These are phyloP conservation scores for Talinum fruticosum DNA, from an alignment of 148 eudicot species.

Conservation along the genomic window DNA sequence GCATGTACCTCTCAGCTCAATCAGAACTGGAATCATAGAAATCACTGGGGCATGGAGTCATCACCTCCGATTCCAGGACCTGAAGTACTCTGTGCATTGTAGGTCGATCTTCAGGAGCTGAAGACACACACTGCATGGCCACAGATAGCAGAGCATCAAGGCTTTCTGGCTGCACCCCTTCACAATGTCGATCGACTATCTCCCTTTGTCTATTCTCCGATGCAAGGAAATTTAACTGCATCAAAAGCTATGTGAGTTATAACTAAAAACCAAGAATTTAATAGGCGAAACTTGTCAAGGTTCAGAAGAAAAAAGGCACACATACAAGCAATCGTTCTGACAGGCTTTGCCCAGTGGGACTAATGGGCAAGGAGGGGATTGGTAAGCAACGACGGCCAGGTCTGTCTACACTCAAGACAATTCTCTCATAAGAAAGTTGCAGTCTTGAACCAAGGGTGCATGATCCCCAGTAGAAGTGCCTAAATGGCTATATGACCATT, in stretches of 20 bases:
- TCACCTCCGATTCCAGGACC: slow-evolving; percentile 89
- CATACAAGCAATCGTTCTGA: too few species aligned
- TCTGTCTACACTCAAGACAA: too few species aligned
- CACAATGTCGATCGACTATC: slow-evolving; percentile 74
- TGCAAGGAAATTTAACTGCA: slow-evolving; percentile 80
- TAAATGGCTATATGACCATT: too few species aligned
- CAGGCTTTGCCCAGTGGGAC: too few species aligned
- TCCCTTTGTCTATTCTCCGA: slow-evolving; percentile 76
- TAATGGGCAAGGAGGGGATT: too few species aligned
- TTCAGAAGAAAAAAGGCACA: too few species aligned
- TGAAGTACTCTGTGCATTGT: slow-evolving; percentile 97
- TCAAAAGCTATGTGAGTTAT: not conserved
- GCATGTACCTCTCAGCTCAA: slow-evolving; percentile 26
- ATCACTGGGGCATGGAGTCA: slow-evolving; percentile 98
- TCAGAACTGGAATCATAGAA: slow-evolving; percentile 89
- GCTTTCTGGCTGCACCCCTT: slow-evolving; percentile 74
- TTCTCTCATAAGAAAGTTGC: too few species aligned
- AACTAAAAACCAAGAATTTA: too few species aligned
- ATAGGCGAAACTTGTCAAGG: too few species aligned
- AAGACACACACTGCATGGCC: slow-evolving; percentile 82
- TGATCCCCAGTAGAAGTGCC: too few species aligned
- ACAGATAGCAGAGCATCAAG: slow-evolving; percentile 79
- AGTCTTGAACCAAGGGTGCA: too few species aligned
- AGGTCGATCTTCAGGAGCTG: slow-evolving; percentile 92
- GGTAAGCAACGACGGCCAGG: too few species aligned